Evolutionary conservation across 129 eudicot species (phyloP).

Genomic region (Escallonia rubra): DNA sequence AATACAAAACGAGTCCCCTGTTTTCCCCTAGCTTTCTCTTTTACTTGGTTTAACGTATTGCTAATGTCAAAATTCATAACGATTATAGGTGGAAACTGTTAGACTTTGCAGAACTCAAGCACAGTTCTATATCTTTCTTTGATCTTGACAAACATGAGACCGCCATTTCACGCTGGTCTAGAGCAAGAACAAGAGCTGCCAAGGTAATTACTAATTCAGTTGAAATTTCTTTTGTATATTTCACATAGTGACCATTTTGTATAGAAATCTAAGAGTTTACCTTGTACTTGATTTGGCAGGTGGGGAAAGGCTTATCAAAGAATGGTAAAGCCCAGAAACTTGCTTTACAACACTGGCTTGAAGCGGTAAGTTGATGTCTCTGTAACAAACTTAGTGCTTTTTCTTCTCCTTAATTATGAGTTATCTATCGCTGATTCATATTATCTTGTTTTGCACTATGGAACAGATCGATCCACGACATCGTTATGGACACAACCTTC

Average conservation of each 20-base stretch:
- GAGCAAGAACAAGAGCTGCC: constrained; percentile 97
- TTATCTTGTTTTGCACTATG: constrained; percentile 1
- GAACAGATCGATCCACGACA: constrained; percentile 97
- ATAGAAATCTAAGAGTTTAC: neutral
- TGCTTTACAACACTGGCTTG: constrained; percentile 97
- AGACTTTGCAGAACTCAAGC: constrained; percentile 90
- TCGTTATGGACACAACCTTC: constrained; percentile 96
- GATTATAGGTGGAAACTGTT: constrained; percentile 80
- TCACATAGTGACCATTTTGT: neutral
- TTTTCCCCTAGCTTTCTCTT: neutral
- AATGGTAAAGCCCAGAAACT: constrained; percentile 86
- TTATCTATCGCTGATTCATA: constrained; percentile 8
- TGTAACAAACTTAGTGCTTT: neutral
- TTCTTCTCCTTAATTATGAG: constrained; percentile 1
- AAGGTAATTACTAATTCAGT: constrained; percentile 40
- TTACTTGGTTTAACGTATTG: constrained; percentile 6
- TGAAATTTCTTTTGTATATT: neutral
- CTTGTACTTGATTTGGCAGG: constrained; percentile 37
- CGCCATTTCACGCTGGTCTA: constrained; percentile 90
- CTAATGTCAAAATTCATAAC: neutral
- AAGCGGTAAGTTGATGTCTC: constrained; percentile 58
- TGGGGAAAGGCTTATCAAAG: constrained; percentile 94
- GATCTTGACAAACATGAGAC: constrained; percentile 87
- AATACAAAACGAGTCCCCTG: neutral
- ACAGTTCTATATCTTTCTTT: constrained; percentile 87